These are phyloP conservation scores for Buddleja alternifolia DNA, from an alignment of 257 asterid species.

Conservation along the genomic window DNA sequence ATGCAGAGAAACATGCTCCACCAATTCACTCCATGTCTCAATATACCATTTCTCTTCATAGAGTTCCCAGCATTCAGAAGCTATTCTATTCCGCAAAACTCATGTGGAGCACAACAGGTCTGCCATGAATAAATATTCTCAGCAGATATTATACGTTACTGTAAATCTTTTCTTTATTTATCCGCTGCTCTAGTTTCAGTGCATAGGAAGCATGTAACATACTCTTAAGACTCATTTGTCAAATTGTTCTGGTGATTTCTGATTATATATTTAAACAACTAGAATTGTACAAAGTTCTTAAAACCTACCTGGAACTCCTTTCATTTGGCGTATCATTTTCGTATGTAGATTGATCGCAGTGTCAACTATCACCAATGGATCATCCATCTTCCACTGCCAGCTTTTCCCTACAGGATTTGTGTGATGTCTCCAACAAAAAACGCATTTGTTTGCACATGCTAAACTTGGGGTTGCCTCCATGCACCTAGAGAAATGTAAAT, in stretches of 20 bases:
- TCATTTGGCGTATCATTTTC: constrained; percentile 96
- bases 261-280: constrained; percentile 1
- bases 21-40: neutral
- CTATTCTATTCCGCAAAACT: neutral
- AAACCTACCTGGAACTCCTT: constrained; percentile 91
- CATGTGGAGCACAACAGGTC: neutral
- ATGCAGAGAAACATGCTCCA: neutral
- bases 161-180: constrained; percentile 4
- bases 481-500: constrained; percentile 59
- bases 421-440: constrained; percentile 99
- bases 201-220: constrained; percentile 7
- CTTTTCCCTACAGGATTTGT: constrained; percentile 95
- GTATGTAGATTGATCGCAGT: constrained; percentile 87
- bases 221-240: neutral
- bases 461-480: constrained; percentile 99
- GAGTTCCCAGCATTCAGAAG: constrained; percentile 13
- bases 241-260: neutral
- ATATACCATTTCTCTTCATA: neutral
- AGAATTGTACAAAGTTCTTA: neutral
- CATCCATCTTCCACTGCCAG: constrained; percentile 99
- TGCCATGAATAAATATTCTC: neutral
- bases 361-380: constrained; percentile 82
- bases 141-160: neutral
- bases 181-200: neutral
- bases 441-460: constrained; percentile 99